Percentiles rank a stretch among this genome's conserved stretches.
Evolutionary conservation across 495 filamentous ascomycete genomes (phyloP).

Genomic region (Penicillium canariense): DNA sequence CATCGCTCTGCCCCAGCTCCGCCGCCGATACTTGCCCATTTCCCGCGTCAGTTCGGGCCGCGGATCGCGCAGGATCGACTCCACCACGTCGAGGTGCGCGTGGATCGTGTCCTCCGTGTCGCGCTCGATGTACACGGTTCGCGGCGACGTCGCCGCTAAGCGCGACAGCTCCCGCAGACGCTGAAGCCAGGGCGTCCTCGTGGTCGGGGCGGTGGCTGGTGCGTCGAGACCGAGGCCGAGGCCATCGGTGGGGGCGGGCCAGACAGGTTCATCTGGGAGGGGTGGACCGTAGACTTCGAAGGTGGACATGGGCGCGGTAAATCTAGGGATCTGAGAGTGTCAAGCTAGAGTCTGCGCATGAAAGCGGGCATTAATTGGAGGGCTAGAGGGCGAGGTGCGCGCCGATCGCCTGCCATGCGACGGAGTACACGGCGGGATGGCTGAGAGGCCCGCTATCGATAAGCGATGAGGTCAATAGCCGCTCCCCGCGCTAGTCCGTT

Average conservation of each 20-base stretch:
- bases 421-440: neutral
- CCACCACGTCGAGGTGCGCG: conserved; percentile 32
- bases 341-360: no score
- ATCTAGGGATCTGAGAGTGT: neutral
- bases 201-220: neutral
- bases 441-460: conserved; percentile 16
- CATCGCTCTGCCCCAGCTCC: neutral
- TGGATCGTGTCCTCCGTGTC: conserved; percentile 25
- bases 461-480: conserved; percentile 13
- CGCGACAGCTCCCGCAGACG: conserved; percentile 30
- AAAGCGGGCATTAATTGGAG: neutral
- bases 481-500: conserved; percentile 18
- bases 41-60: conserved; percentile 21
- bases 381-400: neutral
- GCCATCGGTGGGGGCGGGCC: neutral
- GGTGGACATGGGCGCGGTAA: neutral
- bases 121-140: conserved; percentile 4
- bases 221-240: neutral
- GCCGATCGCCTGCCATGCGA: neutral
- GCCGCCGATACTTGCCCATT: conserved; percentile 4
- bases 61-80: conserved; percentile 29
- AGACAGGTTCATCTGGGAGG: neutral
- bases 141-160: conserved; percentile 14
- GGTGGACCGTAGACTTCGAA: neutral
- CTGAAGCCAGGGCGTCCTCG: conserved; percentile 14